A percentile compares a stretch with the other conserved stretches of the same genome.
Evolutionary conservation across 257 asterid genomes (phyloP).

Genomic region (Gentiana straminea): DNA sequence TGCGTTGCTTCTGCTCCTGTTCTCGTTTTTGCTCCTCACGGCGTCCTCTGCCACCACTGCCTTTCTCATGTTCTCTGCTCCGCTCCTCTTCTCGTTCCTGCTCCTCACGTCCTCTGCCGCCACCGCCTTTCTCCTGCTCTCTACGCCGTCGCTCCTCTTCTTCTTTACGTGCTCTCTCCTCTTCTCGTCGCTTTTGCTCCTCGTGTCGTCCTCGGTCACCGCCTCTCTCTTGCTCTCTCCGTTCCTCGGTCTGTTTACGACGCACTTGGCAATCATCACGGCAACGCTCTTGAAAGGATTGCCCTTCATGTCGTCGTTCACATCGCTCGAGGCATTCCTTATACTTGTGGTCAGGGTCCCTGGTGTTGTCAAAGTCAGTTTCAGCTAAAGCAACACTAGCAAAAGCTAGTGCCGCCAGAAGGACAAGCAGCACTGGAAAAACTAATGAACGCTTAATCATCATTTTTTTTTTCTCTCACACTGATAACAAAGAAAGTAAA

Average conservation of each 20-base stretch:
- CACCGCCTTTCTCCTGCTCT: neutral
- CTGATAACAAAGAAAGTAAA: neutral
- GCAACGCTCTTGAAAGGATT: constrained; percentile 3
- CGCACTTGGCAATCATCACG: constrained; percentile 3
- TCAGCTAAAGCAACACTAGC: constrained; percentile 8
- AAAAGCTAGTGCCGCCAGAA: constrained; percentile 10
- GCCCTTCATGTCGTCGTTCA: constrained; percentile 1
- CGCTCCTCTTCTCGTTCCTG: too few species aligned
- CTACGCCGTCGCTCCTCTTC: too few species aligned
- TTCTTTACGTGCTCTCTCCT: too few species aligned
- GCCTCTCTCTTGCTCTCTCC: neutral
- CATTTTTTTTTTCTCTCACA: neutral
- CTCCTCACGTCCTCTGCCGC: too few species aligned
- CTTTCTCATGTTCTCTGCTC: neutral
- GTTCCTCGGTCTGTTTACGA: neutral
- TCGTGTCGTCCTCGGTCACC: too few species aligned
- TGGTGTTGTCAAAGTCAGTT: constrained; percentile 21
- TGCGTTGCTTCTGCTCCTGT: too few species aligned
- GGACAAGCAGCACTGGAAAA: constrained; percentile 15
- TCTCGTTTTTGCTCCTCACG: too few species aligned
- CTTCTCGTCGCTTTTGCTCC: too few species aligned
- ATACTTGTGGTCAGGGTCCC: constrained; percentile 10
- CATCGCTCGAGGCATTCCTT: constrained; percentile 13
- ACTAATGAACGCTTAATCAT: constrained; percentile 3
- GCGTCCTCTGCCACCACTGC: neutral